A percentile compares a stretch with the other conserved stretches of the same genome.
Evolutionary conservation across 768 basidiomycete species (phyloP).

Genomic region (Termitomyces bulborhizus): DNA sequence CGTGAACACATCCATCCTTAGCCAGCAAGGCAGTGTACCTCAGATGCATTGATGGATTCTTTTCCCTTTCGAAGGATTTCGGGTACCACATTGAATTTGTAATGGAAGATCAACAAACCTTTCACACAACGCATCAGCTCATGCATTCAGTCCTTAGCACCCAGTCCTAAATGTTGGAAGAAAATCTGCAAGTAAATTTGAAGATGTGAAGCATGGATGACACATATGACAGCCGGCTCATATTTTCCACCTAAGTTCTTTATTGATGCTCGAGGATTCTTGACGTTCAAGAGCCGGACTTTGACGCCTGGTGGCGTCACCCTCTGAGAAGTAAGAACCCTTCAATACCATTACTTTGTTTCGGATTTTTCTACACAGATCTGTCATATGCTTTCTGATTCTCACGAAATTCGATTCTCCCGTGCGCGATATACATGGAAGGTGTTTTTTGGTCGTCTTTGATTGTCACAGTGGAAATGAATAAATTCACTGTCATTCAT

Average conservation of each 20-base stretch:
- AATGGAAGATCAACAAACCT: not conserved
- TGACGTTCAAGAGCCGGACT: not conserved
- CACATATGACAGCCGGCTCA: not conserved
- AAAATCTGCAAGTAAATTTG: not conserved
- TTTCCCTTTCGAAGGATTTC: not conserved
- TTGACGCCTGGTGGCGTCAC: slow-evolving; percentile 1
- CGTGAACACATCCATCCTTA: not conserved
- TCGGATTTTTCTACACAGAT: not conserved
- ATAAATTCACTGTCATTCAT: not conserved
- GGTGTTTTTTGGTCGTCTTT: too few species aligned
- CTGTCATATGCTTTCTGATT: not conserved
- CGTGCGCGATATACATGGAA: not conserved
- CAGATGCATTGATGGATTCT: not conserved
- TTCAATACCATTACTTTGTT: not conserved
- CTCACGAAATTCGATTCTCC: not conserved
- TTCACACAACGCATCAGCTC: not conserved
- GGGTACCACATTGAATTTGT: not conserved
- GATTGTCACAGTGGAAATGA: not conserved
- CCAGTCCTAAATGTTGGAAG: slow-evolving; percentile 4
- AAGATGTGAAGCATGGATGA: not conserved
- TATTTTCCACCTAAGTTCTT: not conserved
- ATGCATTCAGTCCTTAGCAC: not conserved
- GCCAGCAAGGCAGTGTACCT: too few species aligned
- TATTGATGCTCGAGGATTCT: not conserved
- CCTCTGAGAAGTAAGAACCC: not conserved